A percentile compares a stretch with the other conserved stretches of the same genome.
phyloP scores from a whole-genome alignment of 768 basidiomycete species.

The Naganishia antarctica region DNA sequence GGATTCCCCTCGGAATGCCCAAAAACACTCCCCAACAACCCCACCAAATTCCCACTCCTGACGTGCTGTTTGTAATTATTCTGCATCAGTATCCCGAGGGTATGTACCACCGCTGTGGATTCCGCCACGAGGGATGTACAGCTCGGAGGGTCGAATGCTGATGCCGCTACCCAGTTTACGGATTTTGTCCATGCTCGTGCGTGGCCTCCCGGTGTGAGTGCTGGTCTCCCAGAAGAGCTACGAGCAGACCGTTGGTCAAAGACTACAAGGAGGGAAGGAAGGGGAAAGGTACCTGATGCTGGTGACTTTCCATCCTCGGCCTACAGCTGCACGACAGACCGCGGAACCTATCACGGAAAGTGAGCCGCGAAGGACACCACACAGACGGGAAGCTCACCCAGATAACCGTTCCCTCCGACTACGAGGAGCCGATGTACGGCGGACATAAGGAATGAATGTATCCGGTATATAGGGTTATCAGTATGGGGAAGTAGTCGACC shows the following conservation, averaged over 20 bases:
- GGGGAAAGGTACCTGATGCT: conserved; percentile 68
- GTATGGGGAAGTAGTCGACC: too few relatives aligned
- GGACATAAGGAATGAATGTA: conserved; percentile 12
- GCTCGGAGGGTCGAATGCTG: conserved; percentile 70
- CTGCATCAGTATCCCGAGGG: conserved; percentile 84
- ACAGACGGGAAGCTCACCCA: conserved; percentile 60
- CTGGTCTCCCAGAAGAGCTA: conserved; percentile 83
- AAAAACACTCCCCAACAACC: conserved; percentile 55
- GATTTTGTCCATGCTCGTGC: conserved; percentile 70
- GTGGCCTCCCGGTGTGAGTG: conserved; percentile 82
- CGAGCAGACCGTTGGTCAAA: not conserved
- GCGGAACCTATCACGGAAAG: conserved; percentile 66
- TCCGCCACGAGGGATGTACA: conserved; percentile 66
- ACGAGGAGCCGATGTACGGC: conserved; percentile 59
- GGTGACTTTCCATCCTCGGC: conserved; percentile 76
- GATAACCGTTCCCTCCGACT: conserved; percentile 96
- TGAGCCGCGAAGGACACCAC: not conserved
- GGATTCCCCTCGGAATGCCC: conserved; percentile 51
- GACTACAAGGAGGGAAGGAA: not conserved
- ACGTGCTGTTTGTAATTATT: conserved; percentile 75
- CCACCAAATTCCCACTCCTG: conserved; percentile 57
- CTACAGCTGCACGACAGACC: conserved; percentile 79
- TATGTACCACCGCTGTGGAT: conserved; percentile 79
- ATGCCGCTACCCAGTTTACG: conserved; percentile 79
- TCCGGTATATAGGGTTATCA: too few relatives aligned